A percentile compares a stretch with the other conserved stretches of the same genome.
These are phyloP conservation scores for Fraxinus latifolia DNA, from an alignment of 305 asterid species.

Conservation along the genomic window DNA sequence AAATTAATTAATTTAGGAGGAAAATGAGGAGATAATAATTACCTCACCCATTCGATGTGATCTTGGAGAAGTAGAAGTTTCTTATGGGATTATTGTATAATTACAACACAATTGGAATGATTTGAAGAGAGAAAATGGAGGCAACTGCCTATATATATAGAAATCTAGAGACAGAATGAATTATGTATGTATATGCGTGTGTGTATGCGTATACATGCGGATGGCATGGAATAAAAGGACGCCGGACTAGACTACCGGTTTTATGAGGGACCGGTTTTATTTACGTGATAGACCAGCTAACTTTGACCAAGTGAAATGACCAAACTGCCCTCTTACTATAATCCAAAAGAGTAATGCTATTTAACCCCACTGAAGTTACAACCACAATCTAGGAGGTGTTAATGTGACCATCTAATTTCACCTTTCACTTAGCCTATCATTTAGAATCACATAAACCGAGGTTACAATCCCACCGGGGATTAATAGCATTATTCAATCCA, in stretches of 20 bases:
- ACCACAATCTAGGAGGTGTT: too few species aligned
- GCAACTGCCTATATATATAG: conserved; percentile 45
- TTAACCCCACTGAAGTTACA: too few species aligned
- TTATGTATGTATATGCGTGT: background rate
- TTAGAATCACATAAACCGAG: too few species aligned
- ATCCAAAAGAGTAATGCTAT: too few species aligned
- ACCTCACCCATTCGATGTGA: conserved; percentile 64
- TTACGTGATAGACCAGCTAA: background rate
- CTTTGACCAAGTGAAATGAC: conserved; percentile 24
- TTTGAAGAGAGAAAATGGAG: conserved; percentile 47
- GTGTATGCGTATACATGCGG: background rate
- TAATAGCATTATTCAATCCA: background rate
- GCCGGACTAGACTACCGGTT: background rate
- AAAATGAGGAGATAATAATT: conserved; percentile 1
- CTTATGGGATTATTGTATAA: background rate
- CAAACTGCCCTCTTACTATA: background rate
- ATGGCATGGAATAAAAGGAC: background rate
- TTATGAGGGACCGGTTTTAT: background rate
- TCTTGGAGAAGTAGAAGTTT: background rate
- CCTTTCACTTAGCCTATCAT: too few species aligned
- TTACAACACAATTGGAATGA: conserved; percentile 21
- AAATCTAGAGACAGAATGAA: background rate
- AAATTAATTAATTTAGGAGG: background rate
- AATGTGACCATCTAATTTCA: too few species aligned
- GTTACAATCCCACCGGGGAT: too few species aligned